These are phyloP conservation scores for Zizania palustris DNA, from an alignment of 202 grass and related monocot genomes.

Conservation along the genomic window DNA sequence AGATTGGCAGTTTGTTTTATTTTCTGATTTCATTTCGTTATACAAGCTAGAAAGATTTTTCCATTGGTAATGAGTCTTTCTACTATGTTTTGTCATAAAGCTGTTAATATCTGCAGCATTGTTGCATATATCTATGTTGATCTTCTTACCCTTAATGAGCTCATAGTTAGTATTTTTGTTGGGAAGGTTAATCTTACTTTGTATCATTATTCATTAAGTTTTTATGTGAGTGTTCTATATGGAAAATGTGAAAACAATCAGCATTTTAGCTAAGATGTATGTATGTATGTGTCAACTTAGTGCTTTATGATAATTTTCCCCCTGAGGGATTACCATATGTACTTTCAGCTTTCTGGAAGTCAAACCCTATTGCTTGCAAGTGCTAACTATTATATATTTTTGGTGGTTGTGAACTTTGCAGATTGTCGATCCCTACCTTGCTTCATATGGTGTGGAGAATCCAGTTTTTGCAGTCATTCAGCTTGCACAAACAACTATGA, in stretches of 20 bases:
- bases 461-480: slow-evolving; percentile 92
- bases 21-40: slow-evolving; percentile 29
- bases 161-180: background rate
- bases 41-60: slow-evolving; percentile 8
- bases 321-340: background rate
- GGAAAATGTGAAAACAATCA: background rate
- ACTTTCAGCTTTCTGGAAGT: slow-evolving; percentile 6
- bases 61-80: background rate
- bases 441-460: slow-evolving; percentile 94
- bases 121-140: background rate
- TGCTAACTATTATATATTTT: slow-evolving; percentile 1
- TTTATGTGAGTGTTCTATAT: background rate
- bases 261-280: background rate
- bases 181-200: background rate
- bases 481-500: slow-evolving; percentile 95
- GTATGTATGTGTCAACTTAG: background rate
- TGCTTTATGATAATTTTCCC: background rate
- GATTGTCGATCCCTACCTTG: slow-evolving; percentile 89
- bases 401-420: slow-evolving; percentile 35
- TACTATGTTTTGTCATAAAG: slow-evolving; percentile 9
- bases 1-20: background rate
- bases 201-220: background rate
- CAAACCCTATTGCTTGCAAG: slow-evolving; percentile 4
- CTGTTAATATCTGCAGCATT: slow-evolving; percentile 3
- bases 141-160: background rate